Percentiles rank a stretch among this genome's conserved stretches.
phyloP scores from a whole-genome alignment of 352 stramenopile species.

The Phytophthora hibernalis region DNA sequence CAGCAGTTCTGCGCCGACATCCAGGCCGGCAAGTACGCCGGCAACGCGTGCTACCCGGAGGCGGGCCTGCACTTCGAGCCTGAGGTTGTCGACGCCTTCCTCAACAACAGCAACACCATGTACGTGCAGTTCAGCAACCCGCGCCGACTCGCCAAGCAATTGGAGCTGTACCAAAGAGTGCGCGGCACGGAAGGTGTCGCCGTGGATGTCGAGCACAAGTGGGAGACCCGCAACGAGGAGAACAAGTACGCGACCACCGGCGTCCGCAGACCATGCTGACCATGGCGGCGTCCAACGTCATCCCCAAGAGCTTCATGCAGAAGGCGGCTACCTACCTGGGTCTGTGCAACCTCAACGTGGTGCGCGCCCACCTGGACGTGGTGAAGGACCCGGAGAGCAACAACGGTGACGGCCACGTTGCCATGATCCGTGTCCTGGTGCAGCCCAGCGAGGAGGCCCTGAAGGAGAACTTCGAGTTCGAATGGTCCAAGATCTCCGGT shows the following conservation, averaged over 20 bases:
- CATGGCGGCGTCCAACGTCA: constrained; percentile 82
- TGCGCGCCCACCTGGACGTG: constrained; percentile 95
- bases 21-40: constrained; percentile 76
- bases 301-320: constrained; percentile 84
- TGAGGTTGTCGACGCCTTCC: constrained; percentile 67
- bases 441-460: constrained; percentile 65
- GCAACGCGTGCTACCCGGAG: constrained; percentile 57
- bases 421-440: constrained; percentile 87
- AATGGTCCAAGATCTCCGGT: constrained; percentile 83
- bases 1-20: constrained; percentile 77
- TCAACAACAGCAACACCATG: constrained; percentile 80
- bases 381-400: constrained; percentile 84
- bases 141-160: constrained; percentile 73
- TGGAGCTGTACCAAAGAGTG: constrained; percentile 71
- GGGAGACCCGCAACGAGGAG: constrained; percentile 81
- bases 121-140: constrained; percentile 87
- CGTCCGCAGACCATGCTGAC: constrained; percentile 85
- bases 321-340: constrained; percentile 90
- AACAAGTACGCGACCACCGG: constrained; percentile 75
- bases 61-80: constrained; percentile 68
- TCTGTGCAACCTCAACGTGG: constrained; percentile 95
- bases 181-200: constrained; percentile 78
- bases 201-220: constrained; percentile 86
- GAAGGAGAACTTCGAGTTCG: constrained; percentile 59
- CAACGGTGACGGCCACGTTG: constrained; percentile 51